Base-by-base conservation (phyloP, 1,284 basidiomycete species). In the Tilletia caries region DNA sequence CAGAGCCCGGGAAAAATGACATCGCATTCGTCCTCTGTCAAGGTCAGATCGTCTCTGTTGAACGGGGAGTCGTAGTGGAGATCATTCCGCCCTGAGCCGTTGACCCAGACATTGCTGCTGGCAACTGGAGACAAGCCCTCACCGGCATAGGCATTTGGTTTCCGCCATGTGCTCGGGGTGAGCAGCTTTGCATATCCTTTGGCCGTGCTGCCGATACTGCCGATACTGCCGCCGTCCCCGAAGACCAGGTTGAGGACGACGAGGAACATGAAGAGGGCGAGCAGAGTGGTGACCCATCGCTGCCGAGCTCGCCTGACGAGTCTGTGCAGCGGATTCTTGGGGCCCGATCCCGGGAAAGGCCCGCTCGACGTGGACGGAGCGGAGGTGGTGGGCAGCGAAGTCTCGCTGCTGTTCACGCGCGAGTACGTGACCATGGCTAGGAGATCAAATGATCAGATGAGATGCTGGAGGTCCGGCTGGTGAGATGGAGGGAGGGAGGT, bases 11-110 rank as follows among this genome's bases (percentile, higher is more conserved):
- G 79, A 70, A 81, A 81, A 69, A 78, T 77, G 23, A 76, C 69
- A 62, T 81, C 78, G 70, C 79, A 81, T 68, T 81, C 76, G 50
- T 79, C 76, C 44, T 79, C 76, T 8, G 77, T 77, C 54, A 81
- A 41, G 1, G 78, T 78, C 27, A 79, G 66, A 50, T 81, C 78
- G 65, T 81, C 79, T 2, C 71, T 76, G 50, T 79, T 79, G 73
- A 81, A 79, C 6, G 75, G 74, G n/a, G 73, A 72, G 48, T 77
- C 68, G 69, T 79, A 80, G 25, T 44, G 44, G 32, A 79, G 68
- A 34, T 71, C 50, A 0, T 58, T 27, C 1, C 76, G 65, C 37
- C 37, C 48, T 3, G 74, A 73, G 15, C 74, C 74, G 2, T 73
- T 73, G 54, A 74, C 27, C 75, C 74, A 80, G 1, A 50, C 48